Percentiles rank a stretch among this genome's conserved stretches.
These are phyloP conservation scores for Cryptomeria japonica DNA, from an alignment of 75 land plant genomes.

Conservation along the genomic window DNA sequence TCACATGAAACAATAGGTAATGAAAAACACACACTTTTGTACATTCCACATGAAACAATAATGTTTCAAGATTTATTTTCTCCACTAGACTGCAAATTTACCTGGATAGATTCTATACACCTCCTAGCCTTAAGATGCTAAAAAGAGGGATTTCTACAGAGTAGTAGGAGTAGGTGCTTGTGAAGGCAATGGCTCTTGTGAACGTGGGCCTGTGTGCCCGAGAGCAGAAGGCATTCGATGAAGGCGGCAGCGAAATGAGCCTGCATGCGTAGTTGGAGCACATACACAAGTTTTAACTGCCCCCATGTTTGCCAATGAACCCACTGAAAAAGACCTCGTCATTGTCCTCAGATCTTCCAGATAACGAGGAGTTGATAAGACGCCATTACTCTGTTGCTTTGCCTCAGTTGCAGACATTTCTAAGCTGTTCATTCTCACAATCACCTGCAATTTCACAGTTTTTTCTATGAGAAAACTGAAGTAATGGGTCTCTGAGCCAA, in stretches of 20 bases:
- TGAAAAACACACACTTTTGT: no score
- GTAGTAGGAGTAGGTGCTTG: background rate
- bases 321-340: background rate
- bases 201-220: background rate
- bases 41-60: no score
- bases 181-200: background rate
- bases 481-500: no score
- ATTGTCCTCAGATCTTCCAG: background rate
- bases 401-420: background rate
- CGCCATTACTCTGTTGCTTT: background rate
- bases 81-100: no score
- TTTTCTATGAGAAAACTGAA: no score
- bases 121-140: background rate
- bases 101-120: no score
- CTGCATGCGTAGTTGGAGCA: background rate
- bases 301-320: background rate
- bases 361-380: background rate
- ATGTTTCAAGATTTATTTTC: no score
- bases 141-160: no score
- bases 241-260: conserved; percentile 7
- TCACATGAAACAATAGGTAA: no score
- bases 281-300: background rate
- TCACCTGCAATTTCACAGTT: no score
- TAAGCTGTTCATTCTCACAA: background rate
- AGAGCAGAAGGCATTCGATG: background rate